Conservation (phyloP, 1,284 basidiomycete species). For the Mycosarcoma maydis region DNA sequence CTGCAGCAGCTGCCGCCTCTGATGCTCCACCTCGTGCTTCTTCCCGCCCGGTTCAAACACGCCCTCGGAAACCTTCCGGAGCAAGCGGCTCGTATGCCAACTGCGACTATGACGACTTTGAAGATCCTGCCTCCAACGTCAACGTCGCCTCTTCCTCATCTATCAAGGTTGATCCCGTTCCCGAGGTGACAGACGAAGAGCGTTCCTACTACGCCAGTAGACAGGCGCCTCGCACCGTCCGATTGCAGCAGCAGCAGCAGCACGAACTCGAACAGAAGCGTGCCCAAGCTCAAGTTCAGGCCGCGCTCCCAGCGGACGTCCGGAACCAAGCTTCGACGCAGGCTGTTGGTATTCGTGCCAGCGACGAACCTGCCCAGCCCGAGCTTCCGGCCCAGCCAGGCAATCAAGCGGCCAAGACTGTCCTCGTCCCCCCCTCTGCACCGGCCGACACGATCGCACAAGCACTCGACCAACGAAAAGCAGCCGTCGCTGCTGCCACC, state of each 20-base stretch:
- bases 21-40: neutral
- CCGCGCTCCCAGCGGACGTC: constrained; percentile 1
- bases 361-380: constrained; percentile 33
- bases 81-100: constrained; percentile 54
- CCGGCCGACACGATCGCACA: constrained; percentile 19
- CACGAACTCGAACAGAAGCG: constrained; percentile 35
- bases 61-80: constrained; percentile 20
- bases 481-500: constrained; percentile 17
- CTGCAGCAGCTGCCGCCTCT: constrained; percentile 6
- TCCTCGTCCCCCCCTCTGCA: constrained; percentile 26
- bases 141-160: constrained; percentile 24
- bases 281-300: constrained; percentile 4
- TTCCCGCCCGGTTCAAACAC: constrained; percentile 1
- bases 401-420: constrained; percentile 31
- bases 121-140: constrained; percentile 7
- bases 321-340: constrained; percentile 7
- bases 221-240: constrained; percentile 49
- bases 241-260: constrained; percentile 38
- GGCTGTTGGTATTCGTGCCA: constrained; percentile 20
- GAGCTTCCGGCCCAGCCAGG: constrained; percentile 21
- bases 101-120: constrained; percentile 50
- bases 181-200: constrained; percentile 50
- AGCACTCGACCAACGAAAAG: constrained; percentile 42
- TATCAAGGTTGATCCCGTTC: constrained; percentile 37
- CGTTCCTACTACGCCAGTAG: constrained; percentile 44